phyloP scores from a whole-genome alignment of 371 early-diverging fungal genomes.

The Mortierella sp. region DNA sequence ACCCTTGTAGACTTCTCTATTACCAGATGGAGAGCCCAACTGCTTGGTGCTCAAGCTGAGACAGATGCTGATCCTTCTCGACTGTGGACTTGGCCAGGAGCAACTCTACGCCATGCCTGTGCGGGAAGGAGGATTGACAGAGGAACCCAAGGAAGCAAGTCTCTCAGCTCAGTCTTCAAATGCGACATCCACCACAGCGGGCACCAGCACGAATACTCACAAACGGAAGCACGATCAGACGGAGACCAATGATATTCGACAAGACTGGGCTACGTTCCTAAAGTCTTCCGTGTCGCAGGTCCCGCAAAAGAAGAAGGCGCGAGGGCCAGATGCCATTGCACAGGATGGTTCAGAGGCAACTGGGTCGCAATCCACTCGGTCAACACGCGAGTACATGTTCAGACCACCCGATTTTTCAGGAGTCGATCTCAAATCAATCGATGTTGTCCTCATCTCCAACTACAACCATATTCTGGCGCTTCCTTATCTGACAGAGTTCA shows the following conservation, averaged over 20 bases:
- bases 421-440: constrained; percentile 69
- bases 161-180: background rate
- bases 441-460: constrained; percentile 82
- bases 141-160: constrained; percentile 19
- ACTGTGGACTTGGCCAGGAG: constrained; percentile 51
- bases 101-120: constrained; percentile 52
- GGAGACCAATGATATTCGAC: constrained; percentile 30
- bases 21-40: constrained; percentile 54
- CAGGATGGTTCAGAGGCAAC: background rate
- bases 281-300: constrained; percentile 20
- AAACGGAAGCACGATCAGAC: constrained; percentile 10
- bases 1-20: constrained; percentile 38
- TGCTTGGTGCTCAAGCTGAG: constrained; percentile 49
- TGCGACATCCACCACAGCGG: background rate
- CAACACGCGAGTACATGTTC: constrained; percentile 57
- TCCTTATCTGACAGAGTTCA: constrained; percentile 86
- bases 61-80: constrained; percentile 52
- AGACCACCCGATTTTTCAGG: constrained; percentile 62
- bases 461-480: constrained; percentile 78
- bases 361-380: background rate
- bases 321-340: constrained; percentile 3
- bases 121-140: constrained; percentile 37
- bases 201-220: constrained; percentile 2
- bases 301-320: constrained; percentile 27
- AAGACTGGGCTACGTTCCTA: constrained; percentile 51